phyloP scores from a whole-genome alignment of 2,329 filamentous ascomycete genomes.

The Ambrosiella beaveri region DNA sequence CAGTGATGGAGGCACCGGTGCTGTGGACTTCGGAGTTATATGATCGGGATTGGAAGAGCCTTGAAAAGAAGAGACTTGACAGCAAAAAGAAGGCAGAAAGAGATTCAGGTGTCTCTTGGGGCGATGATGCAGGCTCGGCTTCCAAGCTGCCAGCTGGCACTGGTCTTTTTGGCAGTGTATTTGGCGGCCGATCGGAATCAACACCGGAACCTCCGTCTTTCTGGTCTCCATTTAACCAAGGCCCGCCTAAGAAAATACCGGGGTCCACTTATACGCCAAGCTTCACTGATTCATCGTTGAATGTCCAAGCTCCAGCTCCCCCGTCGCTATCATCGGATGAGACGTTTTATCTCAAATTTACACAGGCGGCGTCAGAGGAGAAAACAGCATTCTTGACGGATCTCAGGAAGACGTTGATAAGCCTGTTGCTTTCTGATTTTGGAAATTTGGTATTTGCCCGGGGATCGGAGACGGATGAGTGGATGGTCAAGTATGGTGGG shows the following conservation, averaged over 20 bases:
- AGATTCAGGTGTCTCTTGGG: neutral
- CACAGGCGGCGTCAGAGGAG: conserved; percentile 37
- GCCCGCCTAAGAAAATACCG: conserved; percentile 42
- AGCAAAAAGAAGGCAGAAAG: neutral
- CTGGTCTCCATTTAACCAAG: conserved; percentile 72
- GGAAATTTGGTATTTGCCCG: conserved; percentile 71
- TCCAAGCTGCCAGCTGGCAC: neutral
- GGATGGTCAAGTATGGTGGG: conserved; percentile 57
- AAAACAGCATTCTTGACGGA: conserved; percentile 65
- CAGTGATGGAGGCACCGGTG: conserved; percentile 67
- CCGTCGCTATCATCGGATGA: conserved; percentile 47
- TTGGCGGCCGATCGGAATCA: neutral
- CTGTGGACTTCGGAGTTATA: conserved; percentile 88
- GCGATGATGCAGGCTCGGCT: neutral
- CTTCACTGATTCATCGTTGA: conserved; percentile 37
- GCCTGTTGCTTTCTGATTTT: conserved; percentile 74
- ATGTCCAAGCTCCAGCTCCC: no score
- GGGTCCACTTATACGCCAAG: conserved; percentile 46
- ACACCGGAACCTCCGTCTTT: conserved; percentile 36
- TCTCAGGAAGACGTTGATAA: conserved; percentile 62
- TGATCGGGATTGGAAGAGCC: conserved; percentile 51
- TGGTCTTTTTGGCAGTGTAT: neutral
- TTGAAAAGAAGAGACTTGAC: conserved; percentile 25
- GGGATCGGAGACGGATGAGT: conserved; percentile 82
- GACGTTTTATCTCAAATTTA: conserved; percentile 36